Base-by-base conservation (phyloP, 208 protist genomes). In the Trypanosomatidae sp. region DNA sequence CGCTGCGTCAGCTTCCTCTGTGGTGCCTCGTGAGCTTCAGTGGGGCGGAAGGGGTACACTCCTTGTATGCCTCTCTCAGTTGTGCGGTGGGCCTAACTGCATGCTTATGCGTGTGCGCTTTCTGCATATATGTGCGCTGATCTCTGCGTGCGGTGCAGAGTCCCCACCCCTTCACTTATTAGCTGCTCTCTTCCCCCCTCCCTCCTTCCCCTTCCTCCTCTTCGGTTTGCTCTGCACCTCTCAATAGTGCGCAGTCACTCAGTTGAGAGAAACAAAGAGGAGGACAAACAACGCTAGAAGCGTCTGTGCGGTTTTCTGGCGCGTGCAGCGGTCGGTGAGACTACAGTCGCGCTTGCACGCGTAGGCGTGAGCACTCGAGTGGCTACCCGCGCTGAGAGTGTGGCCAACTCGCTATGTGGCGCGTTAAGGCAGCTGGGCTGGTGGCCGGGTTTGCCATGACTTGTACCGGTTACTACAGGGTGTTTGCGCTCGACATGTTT, bases 371-470 rank as follows among this genome's bases (percentile, higher is more conserved):
- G 8, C 17, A 7, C 59, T 46, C 15, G 64, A 41, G 10, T n/a
- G 25, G 17, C 12, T 28, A 12, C 25, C 64, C 43, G 12, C 64
- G 12, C 2, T 36, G 22, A 3, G 46, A 33, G 36, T 13, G 2
- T 10, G 19, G 41, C 41, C 28, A 22, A 36, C 1, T n/a, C 44
- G 2, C 3, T 3, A 87, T 93, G 89, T 76, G 90, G 46, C 50
- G 77, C 10, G 65, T 93, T 9, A 87, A 87, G 79, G 25, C 80
- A 19, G 76, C 77, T 36, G 89, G 89, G 0, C 76, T 93, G 58
- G 64, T 82, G 41, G 67, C 86, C 15, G 89, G 89, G 1, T 80
- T 88, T 55, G 47, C 68, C n/a, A 28, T 79, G 5, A 86, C 82
- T 13, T 67, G 77, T n/a, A 78, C 62, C 15, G 41, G 65, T 1